Base-by-base conservation (phyloP, 805 yeast species). In the Brettanomyces nanus region DNA sequence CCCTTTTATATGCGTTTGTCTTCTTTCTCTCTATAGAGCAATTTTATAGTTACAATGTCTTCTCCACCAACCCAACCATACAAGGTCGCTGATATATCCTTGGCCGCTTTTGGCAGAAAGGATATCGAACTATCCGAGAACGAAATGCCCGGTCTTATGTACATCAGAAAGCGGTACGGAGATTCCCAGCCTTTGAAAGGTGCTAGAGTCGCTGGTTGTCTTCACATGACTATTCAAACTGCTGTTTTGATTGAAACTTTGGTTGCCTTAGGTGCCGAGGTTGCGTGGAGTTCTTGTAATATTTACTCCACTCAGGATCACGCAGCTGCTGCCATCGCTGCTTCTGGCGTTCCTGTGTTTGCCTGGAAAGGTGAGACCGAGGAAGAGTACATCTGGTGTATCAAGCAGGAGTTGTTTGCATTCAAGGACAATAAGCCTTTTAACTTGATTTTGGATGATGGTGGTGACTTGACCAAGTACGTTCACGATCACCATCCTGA, bases 301-400 rank as follows among this genome's bases (percentile, higher is more conserved):
- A 90, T 90, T 59, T 90, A 85, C 82, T 89, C 97, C 56, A 90
- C 98, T 52, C 98, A 90, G 75, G 98, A 90, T 72, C 97, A 90
- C 67, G 97, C 97, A 55, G 97, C 98, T 58, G 97, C 98, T 61
- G 97, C 97, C 58, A 92, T 90, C 66, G 98, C 98, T 56, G 98
- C 97, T 54, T 68, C 96, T 53, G 98, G 98, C 73, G 94, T 90
- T 44, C 97, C 98, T 62, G 98, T 90, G 52, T 90, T 86, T 56
- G 98, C 98, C 59, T 90, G 98, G 98, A 90, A 90, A 79, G 97
- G 98, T 66, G 97, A 90, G 80, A 86, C 97, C 68, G 98, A 90
- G 71, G 97, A 90, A 76, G 98, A 90, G 75, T 92, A 90, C 80
- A 63, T 77, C 62, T 90, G 98, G 98, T 90, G 98, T 79, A 85